These are phyloP conservation scores for Megacollybia marginata DNA, from an alignment of 768 basidiomycete genomes.

Conservation along the genomic window DNA sequence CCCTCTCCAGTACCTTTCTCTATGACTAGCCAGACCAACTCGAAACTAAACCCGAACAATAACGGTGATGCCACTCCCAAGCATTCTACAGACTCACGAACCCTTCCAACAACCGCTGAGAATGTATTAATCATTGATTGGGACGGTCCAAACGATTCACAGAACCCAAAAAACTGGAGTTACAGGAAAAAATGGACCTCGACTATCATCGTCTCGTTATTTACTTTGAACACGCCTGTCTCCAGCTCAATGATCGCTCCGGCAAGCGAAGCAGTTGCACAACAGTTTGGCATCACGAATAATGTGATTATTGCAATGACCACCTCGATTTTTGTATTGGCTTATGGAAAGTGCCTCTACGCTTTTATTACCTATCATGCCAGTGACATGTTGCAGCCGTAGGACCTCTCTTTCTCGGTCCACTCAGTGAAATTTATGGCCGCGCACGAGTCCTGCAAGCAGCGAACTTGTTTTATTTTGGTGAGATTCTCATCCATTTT, in stretches of 20 bases:
- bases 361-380: neutral
- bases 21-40: too few relatives aligned
- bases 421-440: slow-evolving; percentile 67
- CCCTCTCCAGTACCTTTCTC: too few relatives aligned
- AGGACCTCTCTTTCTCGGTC: slow-evolving; percentile 39
- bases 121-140: slow-evolving; percentile 40
- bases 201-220: slow-evolving; percentile 53
- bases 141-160: slow-evolving; percentile 54
- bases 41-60: too few relatives aligned
- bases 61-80: too few relatives aligned
- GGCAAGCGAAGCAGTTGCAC: slow-evolving; percentile 39
- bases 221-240: slow-evolving; percentile 62
- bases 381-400: neutral
- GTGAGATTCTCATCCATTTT: slow-evolving; percentile 21
- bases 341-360: slow-evolving; percentile 50
- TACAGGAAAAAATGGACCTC: slow-evolving; percentile 56
- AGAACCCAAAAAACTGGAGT: slow-evolving; percentile 54
- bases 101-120: neutral
- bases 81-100: too few relatives aligned
- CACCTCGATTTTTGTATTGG: slow-evolving; percentile 53
- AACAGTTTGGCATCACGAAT: slow-evolving; percentile 48
- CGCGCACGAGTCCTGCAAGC: slow-evolving; percentile 53
- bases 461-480: slow-evolving; percentile 61
- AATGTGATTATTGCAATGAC: slow-evolving; percentile 44
- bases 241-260: slow-evolving; percentile 75